Evolutionary conservation across 257 asterid species (phyloP), one percentile per base, ranked within the genome.

Genomic region (Rhazya stricta): DNA sequence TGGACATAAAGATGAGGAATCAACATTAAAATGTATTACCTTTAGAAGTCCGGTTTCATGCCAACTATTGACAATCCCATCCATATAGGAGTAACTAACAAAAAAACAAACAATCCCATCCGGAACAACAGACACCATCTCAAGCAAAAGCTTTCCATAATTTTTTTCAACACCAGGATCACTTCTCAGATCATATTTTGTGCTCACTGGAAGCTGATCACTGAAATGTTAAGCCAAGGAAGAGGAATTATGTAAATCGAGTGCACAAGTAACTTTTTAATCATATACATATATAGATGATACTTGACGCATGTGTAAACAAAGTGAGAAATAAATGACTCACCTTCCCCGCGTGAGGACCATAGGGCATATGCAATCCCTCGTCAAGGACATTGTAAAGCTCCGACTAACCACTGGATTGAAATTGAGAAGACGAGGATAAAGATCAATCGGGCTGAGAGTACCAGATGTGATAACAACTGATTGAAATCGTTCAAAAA

Each of bases 301-400:
- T 37, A 56, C 68, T 67, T 2, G 61, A 56, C 34, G 62, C 69
- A 51, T 63, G 67, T n/a, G 67, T 71, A 71, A 73, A 34, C 42
- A 36, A 19, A 4, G 43, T 42, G 63, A 77, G 45, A 62, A 27
- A 15, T n/a, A 68, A 34, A 56, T 60, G 69, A 79, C 72, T 80
- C 77, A 89, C 97, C 99, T 92, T 84, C 99, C 99, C 68, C 99
- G 92, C 5, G 97, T 84, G 79, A 95, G 96, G 80, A 95, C 96
- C 99, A 95, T 95, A 0, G 99, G 99, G 84, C 98, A 95, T 83
- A 95, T 95, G 85, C 99, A 95, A 84, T 95, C 97, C 88, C 99
- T 89, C 18, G 99, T 95, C 82, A 95, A 81, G 76, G 99, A 95
- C 97, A 95, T 92, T 72, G 94, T 91, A 79, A 92, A 91, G 86